Conservation (phyloP, 2,329 filamentous ascomycete genomes). For the Escovopsis weberi region DNA sequence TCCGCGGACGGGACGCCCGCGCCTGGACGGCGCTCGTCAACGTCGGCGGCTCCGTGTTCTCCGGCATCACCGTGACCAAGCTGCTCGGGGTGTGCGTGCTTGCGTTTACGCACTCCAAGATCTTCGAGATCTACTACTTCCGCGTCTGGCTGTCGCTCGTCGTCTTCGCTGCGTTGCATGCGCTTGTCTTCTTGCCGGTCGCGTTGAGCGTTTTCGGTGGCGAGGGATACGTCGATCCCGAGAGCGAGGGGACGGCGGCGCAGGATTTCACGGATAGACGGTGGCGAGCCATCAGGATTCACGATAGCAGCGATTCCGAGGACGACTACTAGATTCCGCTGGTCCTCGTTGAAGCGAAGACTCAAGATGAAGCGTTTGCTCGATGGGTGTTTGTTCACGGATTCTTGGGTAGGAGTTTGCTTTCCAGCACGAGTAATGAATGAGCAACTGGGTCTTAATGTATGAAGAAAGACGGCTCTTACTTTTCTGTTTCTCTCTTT, state of each 20-base stretch:
- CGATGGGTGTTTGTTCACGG: background rate
- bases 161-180: constrained; percentile 74
- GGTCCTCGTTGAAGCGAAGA: no score
- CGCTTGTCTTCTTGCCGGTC: constrained; percentile 82
- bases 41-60: constrained; percentile 87
- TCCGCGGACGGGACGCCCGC: constrained; percentile 69
- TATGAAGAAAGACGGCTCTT: background rate
- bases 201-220: constrained; percentile 76
- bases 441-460: background rate
- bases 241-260: constrained; percentile 75
- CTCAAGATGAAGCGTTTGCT: no score
- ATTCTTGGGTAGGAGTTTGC: background rate
- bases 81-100: constrained; percentile 81
- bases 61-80: constrained; percentile 92
- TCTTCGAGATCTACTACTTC: constrained; percentile 99
- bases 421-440: background rate
- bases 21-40: constrained; percentile 91
- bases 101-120: constrained; percentile 92
- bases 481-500: no score
- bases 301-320: constrained; percentile 63
- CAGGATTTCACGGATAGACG: constrained; percentile 71
- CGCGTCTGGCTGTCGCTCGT: constrained; percentile 89
- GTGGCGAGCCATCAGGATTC: constrained; percentile 62
- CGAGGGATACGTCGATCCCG: constrained; percentile 74
- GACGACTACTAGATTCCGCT: constrained; percentile 33